Evolutionary conservation across 2,329 filamentous ascomycete genomes (phyloP).

Genomic region (Phyllosticta citrichinensis): DNA sequence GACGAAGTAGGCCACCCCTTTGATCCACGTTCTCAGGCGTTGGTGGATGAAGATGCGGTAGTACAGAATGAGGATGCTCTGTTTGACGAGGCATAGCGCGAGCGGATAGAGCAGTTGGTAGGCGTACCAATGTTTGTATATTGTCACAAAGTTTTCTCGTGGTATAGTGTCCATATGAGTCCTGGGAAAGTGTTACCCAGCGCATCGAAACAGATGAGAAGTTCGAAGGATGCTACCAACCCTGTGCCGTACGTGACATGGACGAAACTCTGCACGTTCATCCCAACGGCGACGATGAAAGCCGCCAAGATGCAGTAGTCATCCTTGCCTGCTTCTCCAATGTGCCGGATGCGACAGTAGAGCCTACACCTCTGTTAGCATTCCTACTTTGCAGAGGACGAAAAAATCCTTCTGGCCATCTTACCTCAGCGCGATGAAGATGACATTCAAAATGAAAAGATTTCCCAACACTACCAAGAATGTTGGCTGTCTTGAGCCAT

Average conservation of each 20-base stretch:
- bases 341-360: constrained; percentile 12
- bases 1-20: constrained; percentile 10
- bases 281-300: constrained; percentile 5
- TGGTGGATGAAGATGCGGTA: constrained; percentile 15
- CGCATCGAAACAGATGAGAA: neutral
- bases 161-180: constrained; percentile 12
- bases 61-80: constrained; percentile 18
- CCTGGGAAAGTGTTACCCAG: neutral
- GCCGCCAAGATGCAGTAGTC: constrained; percentile 16
- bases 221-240: neutral
- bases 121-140: constrained; percentile 18
- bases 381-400: too few relatives aligned
- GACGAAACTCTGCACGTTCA: constrained; percentile 11
- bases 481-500: constrained; percentile 16
- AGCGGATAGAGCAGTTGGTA: constrained; percentile 19
- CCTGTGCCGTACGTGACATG: constrained; percentile 13
- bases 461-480: constrained; percentile 13
- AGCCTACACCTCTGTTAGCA: neutral
- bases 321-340: constrained; percentile 14
- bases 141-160: constrained; percentile 14
- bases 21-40: constrained; percentile 10
- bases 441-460: constrained; percentile 12
- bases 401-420: neutral
- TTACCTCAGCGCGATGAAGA: constrained; percentile 11
- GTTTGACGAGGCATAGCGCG: constrained; percentile 17